Evolutionary conservation across 148 eudicot species (phyloP), one percentile per base, ranked within the genome.

Genomic region (Vaccinium macrocarpon): DNA sequence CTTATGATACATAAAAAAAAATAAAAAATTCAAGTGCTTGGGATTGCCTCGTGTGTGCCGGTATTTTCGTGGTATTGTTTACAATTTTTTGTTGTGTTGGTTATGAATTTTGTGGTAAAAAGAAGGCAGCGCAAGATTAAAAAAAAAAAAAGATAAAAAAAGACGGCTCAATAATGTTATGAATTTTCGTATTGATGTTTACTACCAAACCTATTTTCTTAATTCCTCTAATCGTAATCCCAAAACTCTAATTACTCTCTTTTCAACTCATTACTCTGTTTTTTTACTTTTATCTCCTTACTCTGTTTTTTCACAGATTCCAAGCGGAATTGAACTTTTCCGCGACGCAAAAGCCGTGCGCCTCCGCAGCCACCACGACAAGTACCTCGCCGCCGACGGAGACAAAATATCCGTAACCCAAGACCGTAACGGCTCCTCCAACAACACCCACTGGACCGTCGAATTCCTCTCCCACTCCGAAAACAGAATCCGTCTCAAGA

Each of bases 301-400:
- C 62, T 78, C 18, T 53, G 50, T 13, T 50, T 13, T 77, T 5
- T 25, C 5, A 23, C 14, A 77, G 25, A 10, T 27, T 25, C 86
- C 87, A 86, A 73, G 88, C 32, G 94, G 86, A 66, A 95, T 94
- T 93, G 95, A 95, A 46, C 82, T 89, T 0, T 95, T 97, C 92
- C 82, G 46, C 80, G 86, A 90, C 83, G 98, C 98, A 3, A 94
- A 91, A 83, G 85, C 91, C 0, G 96, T 97, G 1, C 94, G 98
- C 4, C 87, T 94, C 27, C 80, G 82, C 1, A 78, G 89, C 85
- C 73, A 64, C 91, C 96, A 93, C 86, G 87, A 85, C 86, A 94
- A 94, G 85, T 94, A 89, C 90, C 82, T 94, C 16, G 66, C 51
- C 25, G 94, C 94, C 12, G 89, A 84, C 0, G 91, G 87, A 0